These are phyloP conservation scores for Rutidosis leptorrhynchoides DNA, from an alignment of 129 eudicot species.

Conservation along the genomic window DNA sequence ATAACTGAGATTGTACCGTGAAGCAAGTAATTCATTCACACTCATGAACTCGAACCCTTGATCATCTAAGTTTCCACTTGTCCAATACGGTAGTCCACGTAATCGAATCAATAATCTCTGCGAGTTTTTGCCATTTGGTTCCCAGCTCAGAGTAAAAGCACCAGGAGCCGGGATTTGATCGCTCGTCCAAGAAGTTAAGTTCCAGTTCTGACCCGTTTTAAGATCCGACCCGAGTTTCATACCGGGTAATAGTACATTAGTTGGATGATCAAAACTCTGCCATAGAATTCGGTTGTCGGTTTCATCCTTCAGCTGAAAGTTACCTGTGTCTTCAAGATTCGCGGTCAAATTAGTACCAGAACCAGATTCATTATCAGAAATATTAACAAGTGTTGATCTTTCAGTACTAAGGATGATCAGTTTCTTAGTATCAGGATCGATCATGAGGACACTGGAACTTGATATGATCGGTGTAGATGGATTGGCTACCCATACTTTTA, in stretches of 20 bases:
- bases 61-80: not conserved
- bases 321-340: slow-evolving; percentile 25
- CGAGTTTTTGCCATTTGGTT: not conserved
- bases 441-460: slow-evolving; percentile 4
- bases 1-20: slow-evolving; percentile 24
- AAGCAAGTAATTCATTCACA: not conserved
- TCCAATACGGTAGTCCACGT: slow-evolving; percentile 21
- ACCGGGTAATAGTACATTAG: slow-evolving; percentile 22
- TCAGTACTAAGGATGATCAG: slow-evolving; percentile 14
- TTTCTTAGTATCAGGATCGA: slow-evolving; percentile 14
- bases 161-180: slow-evolving; percentile 14
- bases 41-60: slow-evolving; percentile 6
- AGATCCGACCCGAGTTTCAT: slow-evolving; percentile 31
- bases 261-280: slow-evolving; percentile 40
- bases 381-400: slow-evolving; percentile 10
- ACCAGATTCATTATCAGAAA: slow-evolving; percentile 7
- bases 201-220: slow-evolving; percentile 15
- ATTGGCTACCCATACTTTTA: slow-evolving; percentile 38
- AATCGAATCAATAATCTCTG: not conserved
- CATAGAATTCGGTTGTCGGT: slow-evolving; percentile 18
- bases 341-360: slow-evolving; percentile 11
- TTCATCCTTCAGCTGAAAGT: slow-evolving; percentile 20
- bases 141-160: slow-evolving; percentile 29
- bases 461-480: slow-evolving; percentile 26
- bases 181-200: slow-evolving; percentile 23